Percentiles rank a stretch among this genome's conserved stretches.
Evolutionary conservation across 768 basidiomycete genomes (phyloP).

Genomic region (Kwoniella botswanensis): DNA sequence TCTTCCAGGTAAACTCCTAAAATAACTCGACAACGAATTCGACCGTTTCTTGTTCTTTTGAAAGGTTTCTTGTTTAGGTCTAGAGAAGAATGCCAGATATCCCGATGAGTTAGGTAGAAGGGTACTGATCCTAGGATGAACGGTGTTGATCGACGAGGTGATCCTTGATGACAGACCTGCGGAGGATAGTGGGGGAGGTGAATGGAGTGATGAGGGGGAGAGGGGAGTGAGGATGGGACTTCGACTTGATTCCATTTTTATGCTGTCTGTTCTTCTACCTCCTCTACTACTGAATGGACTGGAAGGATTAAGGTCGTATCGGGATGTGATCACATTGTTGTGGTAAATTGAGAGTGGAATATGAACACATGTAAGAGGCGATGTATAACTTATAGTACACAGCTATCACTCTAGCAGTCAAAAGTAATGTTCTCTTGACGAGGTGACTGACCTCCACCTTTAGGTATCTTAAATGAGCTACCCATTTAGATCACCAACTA

Average conservation of each 20-base stretch:
- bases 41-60: not conserved
- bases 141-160: not conserved
- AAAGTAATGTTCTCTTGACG: not conserved
- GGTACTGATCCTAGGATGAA: constrained; percentile 10
- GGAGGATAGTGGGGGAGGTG: constrained; percentile 70
- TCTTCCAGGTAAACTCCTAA: not conserved
- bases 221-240: constrained; percentile 42
- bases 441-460: constrained; percentile 21
- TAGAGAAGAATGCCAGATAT: constrained; percentile 7
- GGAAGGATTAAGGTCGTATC: not conserved
- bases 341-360: constrained; percentile 1
- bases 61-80: not conserved
- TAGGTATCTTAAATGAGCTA: not conserved
- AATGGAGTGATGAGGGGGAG: constrained; percentile 64
- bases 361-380: not conserved
- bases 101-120: constrained; percentile 5
- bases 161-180: constrained; percentile 11
- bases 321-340: constrained; percentile 1
- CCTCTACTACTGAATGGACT: not conserved
- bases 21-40: not conserved
- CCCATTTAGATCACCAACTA: not conserved
- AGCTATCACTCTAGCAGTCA: not conserved
- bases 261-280: not conserved
- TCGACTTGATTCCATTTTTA: constrained; percentile 3
- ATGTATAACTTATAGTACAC: not conserved